phyloP scores from a whole-genome alignment of 2,329 filamentous ascomycete genomes.

The Fusarium newnesense region DNA sequence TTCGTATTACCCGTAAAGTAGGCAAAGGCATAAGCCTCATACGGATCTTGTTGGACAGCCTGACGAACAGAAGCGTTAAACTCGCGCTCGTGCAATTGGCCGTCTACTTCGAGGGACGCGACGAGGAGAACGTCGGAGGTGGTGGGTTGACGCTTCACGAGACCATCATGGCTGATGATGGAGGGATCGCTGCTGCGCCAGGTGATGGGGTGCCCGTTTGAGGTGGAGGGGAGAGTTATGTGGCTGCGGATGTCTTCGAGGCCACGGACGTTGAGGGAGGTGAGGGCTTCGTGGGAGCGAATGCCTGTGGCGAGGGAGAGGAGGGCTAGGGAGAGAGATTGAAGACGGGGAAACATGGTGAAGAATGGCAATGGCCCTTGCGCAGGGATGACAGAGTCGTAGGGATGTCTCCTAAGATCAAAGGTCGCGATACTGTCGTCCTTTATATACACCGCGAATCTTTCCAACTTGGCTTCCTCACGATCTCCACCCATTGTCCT shows the following conservation, averaged over 20 bases:
- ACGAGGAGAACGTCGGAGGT: conserved; percentile 48
- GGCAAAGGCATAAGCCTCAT: conserved; percentile 61
- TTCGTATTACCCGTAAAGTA: conserved; percentile 60
- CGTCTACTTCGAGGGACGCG: conserved; percentile 46
- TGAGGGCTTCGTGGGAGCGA: conserved; percentile 4
- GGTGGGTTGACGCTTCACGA: conserved; percentile 47
- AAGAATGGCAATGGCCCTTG: neutral
- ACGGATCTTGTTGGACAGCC: conserved; percentile 46
- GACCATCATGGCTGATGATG: conserved; percentile 49
- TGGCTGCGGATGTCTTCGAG: conserved; percentile 53
- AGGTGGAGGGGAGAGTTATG: conserved; percentile 47
- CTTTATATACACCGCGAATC: neutral
- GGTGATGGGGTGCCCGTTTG: conserved; percentile 46
- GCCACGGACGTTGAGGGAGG: conserved; percentile 45
- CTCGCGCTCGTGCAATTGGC: conserved; percentile 42
- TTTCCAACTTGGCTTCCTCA: neutral
- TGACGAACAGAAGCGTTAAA: conserved; percentile 50
- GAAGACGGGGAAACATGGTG: neutral
- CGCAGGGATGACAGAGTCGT: neutral
- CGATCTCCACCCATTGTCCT: neutral
- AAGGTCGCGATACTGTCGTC: neutral
- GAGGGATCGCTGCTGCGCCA: conserved; percentile 50
- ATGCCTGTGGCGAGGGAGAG: neutral
- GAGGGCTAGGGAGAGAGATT: conserved; percentile 1
- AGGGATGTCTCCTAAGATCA: neutral